Base-by-base conservation (phyloP, 257 asterid species). In the Petunia secreta region DNA sequence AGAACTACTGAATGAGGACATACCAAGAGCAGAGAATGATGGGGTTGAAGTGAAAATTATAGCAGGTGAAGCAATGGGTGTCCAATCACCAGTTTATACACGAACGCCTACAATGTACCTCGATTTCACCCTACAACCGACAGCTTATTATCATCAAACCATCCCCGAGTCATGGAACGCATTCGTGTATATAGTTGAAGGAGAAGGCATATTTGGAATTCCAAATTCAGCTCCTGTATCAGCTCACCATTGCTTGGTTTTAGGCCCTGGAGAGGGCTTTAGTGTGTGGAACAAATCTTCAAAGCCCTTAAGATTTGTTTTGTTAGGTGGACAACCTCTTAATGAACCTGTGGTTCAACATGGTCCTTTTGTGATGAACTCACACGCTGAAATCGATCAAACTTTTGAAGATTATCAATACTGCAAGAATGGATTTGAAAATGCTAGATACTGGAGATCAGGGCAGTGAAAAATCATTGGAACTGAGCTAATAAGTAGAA, bases 341-440 rank as follows among this genome's bases (percentile, higher is more conserved):
- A 89, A 89, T 53, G 99, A 95, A 65, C 96, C 98, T 1, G 95
- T 95, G 11, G 97, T 84, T 63, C 97, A 92, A 83, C 90, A 91
- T 62, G 99, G 99, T 69, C 99, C 99, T 7, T 95, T 95, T 86
- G 99, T 95, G 87, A 95, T 95, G 99, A 95, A 93, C 87, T 88
- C 99, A 8, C 91, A 93, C 60, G 97, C 91, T 64, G 97, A 95
- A 73, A 91, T 93, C 48, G 92, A 93, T 54, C 85, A 87, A 85
- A 88, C 99, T 8, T 88, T 92, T 37, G 94, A 95, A 62, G 99
- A 95, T 69, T 95, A 93, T 85, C 89, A 87, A 38, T 87, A 90
- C 80, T 84, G 83, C 80, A 90, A 85, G 88, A 93, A 95, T 87
- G 99, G 99, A 3, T 95, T 95, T 82, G 99, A 95, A 83, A 84